Evolutionary conservation across 768 basidiomycete genomes (phyloP).

Genomic region (Pisolithus orientalis): DNA sequence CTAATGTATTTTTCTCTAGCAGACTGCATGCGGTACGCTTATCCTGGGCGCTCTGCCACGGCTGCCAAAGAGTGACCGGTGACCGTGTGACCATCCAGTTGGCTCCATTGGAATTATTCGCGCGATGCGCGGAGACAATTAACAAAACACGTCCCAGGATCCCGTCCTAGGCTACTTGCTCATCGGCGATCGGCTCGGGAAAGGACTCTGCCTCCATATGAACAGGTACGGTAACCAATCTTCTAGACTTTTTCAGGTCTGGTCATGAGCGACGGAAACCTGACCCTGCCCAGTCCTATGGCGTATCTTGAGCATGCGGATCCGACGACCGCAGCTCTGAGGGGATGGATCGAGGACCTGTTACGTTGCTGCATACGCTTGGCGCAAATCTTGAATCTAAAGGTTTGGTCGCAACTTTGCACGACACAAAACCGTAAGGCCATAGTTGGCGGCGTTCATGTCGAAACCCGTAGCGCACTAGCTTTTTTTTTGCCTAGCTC

Average conservation of each 20-base stretch:
- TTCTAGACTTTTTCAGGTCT: not conserved
- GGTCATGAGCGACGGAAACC: not conserved
- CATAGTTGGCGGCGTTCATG: not conserved
- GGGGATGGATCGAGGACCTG: not conserved
- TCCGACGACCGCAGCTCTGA: not conserved
- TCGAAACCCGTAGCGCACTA: not conserved
- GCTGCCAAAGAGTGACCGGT: too few species aligned
- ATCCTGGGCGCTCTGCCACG: too few species aligned
- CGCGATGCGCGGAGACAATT: too few species aligned
- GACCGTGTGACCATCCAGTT: too few species aligned
- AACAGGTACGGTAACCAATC: not conserved
- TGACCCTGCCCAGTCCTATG: not conserved
- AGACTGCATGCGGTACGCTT: too few species aligned
- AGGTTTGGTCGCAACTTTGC: not conserved
- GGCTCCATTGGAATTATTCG: too few species aligned
- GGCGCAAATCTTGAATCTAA: not conserved
- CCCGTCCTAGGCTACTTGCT: too few species aligned
- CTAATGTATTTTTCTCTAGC: too few species aligned
- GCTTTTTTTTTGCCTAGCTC: not conserved
- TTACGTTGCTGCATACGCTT: not conserved
- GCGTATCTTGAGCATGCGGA: constrained; percentile 1
- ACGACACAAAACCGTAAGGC: not conserved
- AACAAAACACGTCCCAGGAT: too few species aligned
- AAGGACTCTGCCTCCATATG: too few species aligned
- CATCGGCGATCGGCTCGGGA: too few species aligned